Base-by-base conservation (phyloP, 1,139 yeast genomes). In the Hyphopichia fennica region DNA sequence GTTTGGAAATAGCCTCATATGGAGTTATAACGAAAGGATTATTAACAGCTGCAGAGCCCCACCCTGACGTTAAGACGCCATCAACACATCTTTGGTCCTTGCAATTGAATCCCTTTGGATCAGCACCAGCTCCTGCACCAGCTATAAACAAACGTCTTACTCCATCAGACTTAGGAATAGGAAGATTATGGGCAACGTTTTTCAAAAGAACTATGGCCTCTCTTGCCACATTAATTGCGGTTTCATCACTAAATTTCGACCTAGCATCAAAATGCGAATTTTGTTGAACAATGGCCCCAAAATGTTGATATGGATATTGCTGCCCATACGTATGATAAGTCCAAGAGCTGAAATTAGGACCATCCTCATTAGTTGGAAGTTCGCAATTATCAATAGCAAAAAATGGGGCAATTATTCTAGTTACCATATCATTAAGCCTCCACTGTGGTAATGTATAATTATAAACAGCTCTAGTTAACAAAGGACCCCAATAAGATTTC, bases 291-390 rank as follows among this genome's bases (percentile, higher is more conserved):
- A 75, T 71, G 9, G 83, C 80, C 0, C 84, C 84, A 47, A 59
- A 72, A 41, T 75, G 75, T 49, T 78, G 79, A 52, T 70, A 72
- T 14, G 81, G 80, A 50, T 64, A 76, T 44, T 75, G 67, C 45
- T 74, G 80, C 17, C 79, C 83, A 51, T 67, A 72, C 1, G 82
- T 77, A 49, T 77, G 78, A 44, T 63, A 61, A 3, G 84, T 77
- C 84, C 84, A 79, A 1, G 84, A 77, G 45, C 77, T 72, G 57
- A 81, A 81, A 53, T 79, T 81, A 25, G 86, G 84, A 1, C 60
- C 49, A 34, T 69, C 75, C n/a, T 68, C 70, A 51, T 75, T 67
- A 35, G 53, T 56, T 33, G 65, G 75, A 41, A 71, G 53, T 14
- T 49, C 47, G 35, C 65, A 50, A 14, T 57, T 43, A 20, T 69